phyloP scores from a whole-genome alignment of 1,139 yeast species.

The Debaryomycetaceae sp. region DNA sequence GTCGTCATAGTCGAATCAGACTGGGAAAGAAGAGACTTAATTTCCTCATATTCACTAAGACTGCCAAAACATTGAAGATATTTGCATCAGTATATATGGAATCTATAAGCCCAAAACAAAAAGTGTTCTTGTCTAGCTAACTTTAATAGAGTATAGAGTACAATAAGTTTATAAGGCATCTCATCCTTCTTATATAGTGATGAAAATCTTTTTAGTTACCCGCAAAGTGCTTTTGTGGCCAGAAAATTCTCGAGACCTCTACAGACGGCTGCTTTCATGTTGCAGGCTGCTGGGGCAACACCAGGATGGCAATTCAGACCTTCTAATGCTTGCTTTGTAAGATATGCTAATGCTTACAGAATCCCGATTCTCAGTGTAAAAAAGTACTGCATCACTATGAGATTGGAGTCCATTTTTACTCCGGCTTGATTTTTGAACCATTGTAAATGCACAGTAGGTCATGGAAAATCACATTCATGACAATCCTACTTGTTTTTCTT shows the following conservation, averaged over 20 bases:
- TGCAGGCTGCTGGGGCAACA: too few relatives aligned
- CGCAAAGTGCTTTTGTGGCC: not conserved
- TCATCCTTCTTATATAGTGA: not conserved
- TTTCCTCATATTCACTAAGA: slow-evolving; percentile 43
- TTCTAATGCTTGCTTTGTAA: too few relatives aligned
- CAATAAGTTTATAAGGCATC: not conserved
- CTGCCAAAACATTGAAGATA: not conserved
- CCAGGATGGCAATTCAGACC: too few relatives aligned
- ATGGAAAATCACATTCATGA: too few relatives aligned
- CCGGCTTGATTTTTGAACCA: too few relatives aligned
- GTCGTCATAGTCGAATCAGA: slow-evolving; percentile 87
- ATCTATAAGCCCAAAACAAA: slow-evolving; percentile 8
- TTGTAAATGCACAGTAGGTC: too few relatives aligned
- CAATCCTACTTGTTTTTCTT: too few relatives aligned
- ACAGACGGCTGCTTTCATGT: not conserved
- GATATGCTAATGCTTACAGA: too few relatives aligned
- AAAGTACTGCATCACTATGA: too few relatives aligned
- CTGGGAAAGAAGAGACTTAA: slow-evolving; percentile 74
- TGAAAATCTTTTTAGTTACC: not conserved
- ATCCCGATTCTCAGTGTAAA: too few relatives aligned
- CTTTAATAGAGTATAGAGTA: not conserved
- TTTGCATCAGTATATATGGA: slow-evolving; percentile 1
- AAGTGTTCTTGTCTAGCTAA: slow-evolving; percentile 1
- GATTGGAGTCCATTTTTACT: too few relatives aligned
- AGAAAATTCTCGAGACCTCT: not conserved